Conservation (phyloP, 179 eudicot genomes). For the Camellia oleifera region DNA sequence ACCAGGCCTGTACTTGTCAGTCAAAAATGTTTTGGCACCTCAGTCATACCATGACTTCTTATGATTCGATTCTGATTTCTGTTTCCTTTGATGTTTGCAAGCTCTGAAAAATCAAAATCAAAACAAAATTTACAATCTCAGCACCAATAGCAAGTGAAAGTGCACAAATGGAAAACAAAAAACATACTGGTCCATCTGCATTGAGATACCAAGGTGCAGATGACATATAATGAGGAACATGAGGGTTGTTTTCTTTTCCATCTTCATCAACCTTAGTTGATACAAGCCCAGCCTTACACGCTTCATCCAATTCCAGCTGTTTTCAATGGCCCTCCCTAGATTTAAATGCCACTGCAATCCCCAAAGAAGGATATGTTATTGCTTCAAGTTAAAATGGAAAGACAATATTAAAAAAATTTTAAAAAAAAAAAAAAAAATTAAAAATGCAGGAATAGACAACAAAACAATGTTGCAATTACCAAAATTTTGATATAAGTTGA, state of each 20-base stretch:
- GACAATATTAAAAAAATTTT: too few relatives aligned
- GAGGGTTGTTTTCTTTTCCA: conserved; percentile 97
- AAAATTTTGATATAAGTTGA: too few relatives aligned
- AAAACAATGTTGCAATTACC: too few relatives aligned
- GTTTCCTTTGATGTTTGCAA: conserved; percentile 93
- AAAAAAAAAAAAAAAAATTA: too few relatives aligned
- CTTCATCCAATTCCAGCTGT: conserved; percentile 88
- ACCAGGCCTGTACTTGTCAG: conserved; percentile 79
- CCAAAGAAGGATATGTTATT: too few relatives aligned
- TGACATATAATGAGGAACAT: conserved; percentile 94
- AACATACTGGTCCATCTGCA: conserved; percentile 78
- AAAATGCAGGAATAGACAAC: too few relatives aligned
- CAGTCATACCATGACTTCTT: conserved; percentile 82
- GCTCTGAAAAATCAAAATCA: conserved; percentile 39
- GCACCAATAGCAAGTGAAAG: too few relatives aligned
- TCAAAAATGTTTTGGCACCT: conserved; percentile 72
- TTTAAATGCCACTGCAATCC: conserved; percentile 69
- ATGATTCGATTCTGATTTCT: conserved; percentile 82
- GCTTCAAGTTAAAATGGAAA: too few relatives aligned
- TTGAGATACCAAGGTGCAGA: conserved; percentile 98
- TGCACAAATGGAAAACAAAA: not conserved
- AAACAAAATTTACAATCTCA: conserved; percentile 1
- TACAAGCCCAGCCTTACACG: conserved; percentile 93
- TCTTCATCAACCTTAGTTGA: conserved; percentile 93
- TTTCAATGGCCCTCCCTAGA: conserved; percentile 93